Evolutionary conservation across 768 basidiomycete genomes (phyloP), one percentile per base, ranked within the genome.

Genomic region (Hemileccinum impolitum): DNA sequence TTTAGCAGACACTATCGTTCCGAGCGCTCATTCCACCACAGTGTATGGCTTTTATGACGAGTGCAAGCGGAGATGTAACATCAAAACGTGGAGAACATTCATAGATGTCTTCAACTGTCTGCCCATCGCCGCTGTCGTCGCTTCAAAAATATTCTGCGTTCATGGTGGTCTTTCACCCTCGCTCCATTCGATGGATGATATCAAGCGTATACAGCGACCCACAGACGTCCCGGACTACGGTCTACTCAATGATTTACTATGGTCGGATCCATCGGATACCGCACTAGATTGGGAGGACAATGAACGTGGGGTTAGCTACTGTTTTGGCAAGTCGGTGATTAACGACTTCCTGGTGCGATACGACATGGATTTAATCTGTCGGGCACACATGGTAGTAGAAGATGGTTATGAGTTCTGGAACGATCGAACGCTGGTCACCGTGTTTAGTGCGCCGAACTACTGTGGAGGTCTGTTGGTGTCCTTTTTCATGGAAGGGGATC

Each of bases 371-470:
- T 78, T 99, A 55, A 98, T 99, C 72, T 98, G 96, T 75, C 87
- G 96, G 43, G 96, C 96, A 43, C 96, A 99, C 71, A 98, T 98
- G 96, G 96, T 99, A 39, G 96, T 99, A 54, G 96, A 99, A 68
- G 92, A 94, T 63, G 95, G 95, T 8, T 97, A 98, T 64, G 96
- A 99, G 74, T 99, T 99, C 65, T 99, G 96, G 91, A 97, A 98
- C 61, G 96, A 99, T 62, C 82, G 96, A 57, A 97, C 96, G 41
- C 72, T 99, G 58, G 96, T 99, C 45, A 99, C 96, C 1, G 94
- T 99, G 47, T 99, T 99, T 71, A 95, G 93, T 59, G 96, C 96
- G 41, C 96, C 96, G 18, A 96, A 96, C 61, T 94, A 93, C 60
- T 94, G 92, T 64, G 92, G 91, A 69, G 91, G 94, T 95, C 58